phyloP scores from a whole-genome alignment of 2,329 filamentous ascomycete species.

The Ophiostoma tasmaniense region DNA sequence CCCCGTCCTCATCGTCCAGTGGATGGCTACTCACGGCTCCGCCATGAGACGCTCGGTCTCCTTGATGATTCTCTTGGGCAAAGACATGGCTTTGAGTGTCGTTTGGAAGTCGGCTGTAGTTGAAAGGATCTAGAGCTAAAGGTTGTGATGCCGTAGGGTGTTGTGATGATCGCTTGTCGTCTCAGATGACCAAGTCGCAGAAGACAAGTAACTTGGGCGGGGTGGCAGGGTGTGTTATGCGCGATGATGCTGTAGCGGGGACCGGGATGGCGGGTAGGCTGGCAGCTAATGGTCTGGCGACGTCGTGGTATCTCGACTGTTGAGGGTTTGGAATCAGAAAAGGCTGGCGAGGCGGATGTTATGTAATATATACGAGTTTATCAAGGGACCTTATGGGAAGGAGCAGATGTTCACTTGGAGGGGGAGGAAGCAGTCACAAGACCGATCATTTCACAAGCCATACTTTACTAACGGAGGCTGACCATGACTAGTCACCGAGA shows the following conservation, averaged over 20 bases:
- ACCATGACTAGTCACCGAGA: no score
- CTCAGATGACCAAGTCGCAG: not conserved
- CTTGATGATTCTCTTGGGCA: conserved; percentile 96
- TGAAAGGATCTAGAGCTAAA: not conserved
- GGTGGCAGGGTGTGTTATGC: not conserved
- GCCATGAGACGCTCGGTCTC: conserved; percentile 96
- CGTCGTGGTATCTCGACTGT: not conserved
- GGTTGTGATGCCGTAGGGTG: not conserved
- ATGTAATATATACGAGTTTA: not conserved
- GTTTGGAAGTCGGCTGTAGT: not conserved
- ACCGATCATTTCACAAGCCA: not conserved
- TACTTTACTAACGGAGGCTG: not conserved
- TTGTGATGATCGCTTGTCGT: not conserved
- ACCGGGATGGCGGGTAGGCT: not conserved
- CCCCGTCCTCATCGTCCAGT: not conserved
- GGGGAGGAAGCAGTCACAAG: not conserved
- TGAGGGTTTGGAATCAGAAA: not conserved
- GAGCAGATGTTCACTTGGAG: not conserved
- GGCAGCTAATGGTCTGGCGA: not conserved
- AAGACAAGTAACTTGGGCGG: not conserved
- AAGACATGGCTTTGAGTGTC: conserved; percentile 44
- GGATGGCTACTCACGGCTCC: conserved; percentile 65
- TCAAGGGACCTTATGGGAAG: not conserved
- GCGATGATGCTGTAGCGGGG: not conserved
- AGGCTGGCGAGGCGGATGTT: not conserved